phyloP scores from a whole-genome alignment of 495 filamentous ascomycete genomes.

The Pyrenula massariospora region DNA sequence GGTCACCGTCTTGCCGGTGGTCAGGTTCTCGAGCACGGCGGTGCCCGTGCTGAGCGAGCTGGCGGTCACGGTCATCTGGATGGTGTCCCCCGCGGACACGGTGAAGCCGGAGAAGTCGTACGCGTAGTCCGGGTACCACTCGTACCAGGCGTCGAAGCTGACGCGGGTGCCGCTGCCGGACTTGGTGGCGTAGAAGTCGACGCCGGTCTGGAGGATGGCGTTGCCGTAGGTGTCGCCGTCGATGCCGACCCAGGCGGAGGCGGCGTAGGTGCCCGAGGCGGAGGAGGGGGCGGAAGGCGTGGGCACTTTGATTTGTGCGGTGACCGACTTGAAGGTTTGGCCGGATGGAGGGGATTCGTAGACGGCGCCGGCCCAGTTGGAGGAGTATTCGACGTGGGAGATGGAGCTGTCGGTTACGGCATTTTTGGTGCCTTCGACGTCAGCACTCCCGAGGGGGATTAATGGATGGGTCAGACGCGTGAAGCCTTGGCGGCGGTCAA shows the following conservation, averaged over 20 bases:
- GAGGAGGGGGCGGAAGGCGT: conserved; percentile 30
- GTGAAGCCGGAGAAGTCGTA: conserved; percentile 40
- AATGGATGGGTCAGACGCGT: neutral
- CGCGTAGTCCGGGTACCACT: conserved; percentile 50
- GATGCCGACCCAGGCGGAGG: conserved; percentile 53
- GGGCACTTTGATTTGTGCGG: conserved; percentile 44
- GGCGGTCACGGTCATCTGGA: conserved; percentile 41
- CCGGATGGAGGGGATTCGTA: conserved; percentile 26
- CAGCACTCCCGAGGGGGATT: neutral
- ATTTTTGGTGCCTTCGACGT: neutral
- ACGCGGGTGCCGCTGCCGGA: conserved; percentile 15
- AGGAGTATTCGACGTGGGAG: conserved; percentile 34
- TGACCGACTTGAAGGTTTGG: conserved; percentile 37
- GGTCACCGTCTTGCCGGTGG: conserved; percentile 39
- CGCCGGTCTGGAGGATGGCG: conserved; percentile 49
- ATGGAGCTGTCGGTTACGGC: conserved; percentile 3
- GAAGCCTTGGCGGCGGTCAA: neutral
- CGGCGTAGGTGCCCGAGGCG: conserved; percentile 27
- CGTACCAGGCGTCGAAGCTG: conserved; percentile 48
- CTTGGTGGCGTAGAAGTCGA: conserved; percentile 34
- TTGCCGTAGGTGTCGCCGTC: conserved; percentile 45
- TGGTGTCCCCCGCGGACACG: conserved; percentile 40
- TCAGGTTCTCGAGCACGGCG: conserved; percentile 43
- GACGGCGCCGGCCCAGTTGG: conserved; percentile 51
- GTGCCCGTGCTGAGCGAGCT: conserved; percentile 34